Percentiles rank a stretch among this genome's conserved stretches.
Conservation (phyloP, 345 rosid species). For the Rhodamnia rubescens region DNA sequence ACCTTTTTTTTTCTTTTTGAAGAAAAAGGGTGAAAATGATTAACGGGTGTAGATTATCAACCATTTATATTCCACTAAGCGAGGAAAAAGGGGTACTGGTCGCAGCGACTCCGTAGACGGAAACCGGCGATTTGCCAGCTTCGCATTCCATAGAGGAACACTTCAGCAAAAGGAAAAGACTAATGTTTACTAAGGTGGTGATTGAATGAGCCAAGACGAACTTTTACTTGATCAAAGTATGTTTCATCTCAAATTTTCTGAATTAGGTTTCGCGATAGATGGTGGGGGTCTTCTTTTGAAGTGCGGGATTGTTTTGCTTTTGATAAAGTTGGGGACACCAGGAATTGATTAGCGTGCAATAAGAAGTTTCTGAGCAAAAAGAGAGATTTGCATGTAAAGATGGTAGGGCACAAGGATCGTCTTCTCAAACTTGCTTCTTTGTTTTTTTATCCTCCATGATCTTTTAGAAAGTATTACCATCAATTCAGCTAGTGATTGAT, state of each 20-base stretch:
- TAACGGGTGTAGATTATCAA: not conserved
- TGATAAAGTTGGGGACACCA: conserved; percentile 20
- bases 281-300: not conserved
- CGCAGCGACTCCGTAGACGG: not conserved
- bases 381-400: conserved; percentile 27
- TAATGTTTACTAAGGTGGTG: not conserved
- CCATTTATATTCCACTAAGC: not conserved
- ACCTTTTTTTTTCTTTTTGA: not conserved
- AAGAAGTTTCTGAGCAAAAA: conserved; percentile 28
- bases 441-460: conserved; percentile 1
- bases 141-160: not conserved
- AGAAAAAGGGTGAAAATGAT: not conserved
- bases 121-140: not conserved
- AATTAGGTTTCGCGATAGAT: not conserved
- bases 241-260: not conserved
- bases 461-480: conserved; percentile 14
- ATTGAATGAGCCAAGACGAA: not conserved
- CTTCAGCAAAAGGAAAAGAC: not conserved
- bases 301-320: conserved; percentile 4
- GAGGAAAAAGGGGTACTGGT: not conserved
- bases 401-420: conserved; percentile 42
- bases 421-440: conserved; percentile 25
- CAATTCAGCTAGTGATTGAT: not conserved
- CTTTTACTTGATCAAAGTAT: not conserved
- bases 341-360: conserved; percentile 24